Evolutionary conservation across 108 stramenopile genomes (phyloP).

Genomic region (Parietichytrium sp.): DNA sequence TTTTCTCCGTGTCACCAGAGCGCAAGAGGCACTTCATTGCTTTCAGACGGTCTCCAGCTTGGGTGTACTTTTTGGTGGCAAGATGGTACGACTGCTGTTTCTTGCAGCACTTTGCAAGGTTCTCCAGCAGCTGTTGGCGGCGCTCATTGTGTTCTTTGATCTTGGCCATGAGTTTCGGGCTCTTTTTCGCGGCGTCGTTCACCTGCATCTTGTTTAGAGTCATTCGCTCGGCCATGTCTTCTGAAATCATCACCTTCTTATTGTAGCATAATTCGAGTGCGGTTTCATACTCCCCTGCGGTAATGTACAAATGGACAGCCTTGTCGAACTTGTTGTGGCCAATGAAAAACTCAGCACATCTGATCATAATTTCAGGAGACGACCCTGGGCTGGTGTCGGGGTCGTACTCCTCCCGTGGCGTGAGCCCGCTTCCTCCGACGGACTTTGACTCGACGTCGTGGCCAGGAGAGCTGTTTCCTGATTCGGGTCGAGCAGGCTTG

Average conservation of each 20-base stretch:
- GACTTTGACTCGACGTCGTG: background rate
- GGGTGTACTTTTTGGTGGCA: slow-evolving; percentile 73
- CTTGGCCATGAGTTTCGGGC: background rate
- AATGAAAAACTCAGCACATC: slow-evolving; percentile 67
- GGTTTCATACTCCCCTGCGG: slow-evolving; percentile 39
- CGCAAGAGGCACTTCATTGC: slow-evolving; percentile 71
- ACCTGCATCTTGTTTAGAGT: slow-evolving; percentile 48
- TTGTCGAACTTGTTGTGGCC: slow-evolving; percentile 61
- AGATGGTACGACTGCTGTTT: slow-evolving; percentile 62
- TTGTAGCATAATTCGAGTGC: slow-evolving; percentile 61
- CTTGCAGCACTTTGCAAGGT: slow-evolving; percentile 58
- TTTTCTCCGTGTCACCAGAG: slow-evolving; percentile 67
- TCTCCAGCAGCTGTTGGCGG: slow-evolving; percentile 48
- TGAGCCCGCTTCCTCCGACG: background rate
- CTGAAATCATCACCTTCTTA: slow-evolving; percentile 56
- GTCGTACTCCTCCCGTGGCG: slow-evolving; percentile 30
- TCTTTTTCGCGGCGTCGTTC: background rate
- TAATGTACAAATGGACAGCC: slow-evolving; percentile 57
- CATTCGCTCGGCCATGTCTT: slow-evolving; percentile 61
- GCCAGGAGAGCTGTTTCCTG: background rate
- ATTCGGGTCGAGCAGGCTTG: slow-evolving; percentile 21
- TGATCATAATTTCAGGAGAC: slow-evolving; percentile 44
- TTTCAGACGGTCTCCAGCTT: slow-evolving; percentile 65
- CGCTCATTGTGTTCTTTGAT: slow-evolving; percentile 25
- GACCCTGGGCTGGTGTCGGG: background rate